Evolutionary conservation across 2,329 filamentous ascomycete genomes (phyloP), one percentile per base, ranked within the genome.

Genomic region (Fusarium stilboides): DNA sequence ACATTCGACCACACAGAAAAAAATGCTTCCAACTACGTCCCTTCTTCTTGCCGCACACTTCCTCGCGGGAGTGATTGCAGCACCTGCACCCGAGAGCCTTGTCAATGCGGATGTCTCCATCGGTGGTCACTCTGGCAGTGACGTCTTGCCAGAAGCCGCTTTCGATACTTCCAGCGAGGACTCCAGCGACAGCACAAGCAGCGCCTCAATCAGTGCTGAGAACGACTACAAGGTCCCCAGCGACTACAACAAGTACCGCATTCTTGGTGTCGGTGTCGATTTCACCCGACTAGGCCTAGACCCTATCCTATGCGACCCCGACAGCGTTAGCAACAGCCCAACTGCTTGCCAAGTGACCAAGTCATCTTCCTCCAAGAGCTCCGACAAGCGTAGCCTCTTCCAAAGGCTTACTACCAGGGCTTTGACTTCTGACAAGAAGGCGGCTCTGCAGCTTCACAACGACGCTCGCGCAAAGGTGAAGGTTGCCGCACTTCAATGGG

Each of bases 361-460:
- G 9, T 6, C 22, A 12, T 44, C 42, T 2, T 36, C 20, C 7
- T 28, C 33, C 3, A 31, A 24, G 1, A 24, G 17, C 19, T 36
- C 55, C 2, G 37, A 55, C 4, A 59, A 53, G 26, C 52, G 62
- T 12, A 50, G 45, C 9, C 3, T 40, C n/a, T 46, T 44, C 3
- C 13, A 51, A 9, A 26, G 15, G 1, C 28, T 71, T 1, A 37
- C 53, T 19, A n/a, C 61, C 1, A 51, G 71, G 14, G 70, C 66
- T 0, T 44, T 75, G 24, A 62, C 26, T 5, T 50, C 62, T 6
- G 73, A 74, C 4, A 60, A 74, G 46, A 53, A 40, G 13, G 58
- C 59, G 15, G 65, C 61, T 0, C 22, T 75, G 1, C 50, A 52
- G 4, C 39, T 60, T 6, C 73, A 75, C 13, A 75, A 75, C 3